Base-by-base conservation (phyloP, 139 green algal genomes). In the Spirogloea muscicola region DNA sequence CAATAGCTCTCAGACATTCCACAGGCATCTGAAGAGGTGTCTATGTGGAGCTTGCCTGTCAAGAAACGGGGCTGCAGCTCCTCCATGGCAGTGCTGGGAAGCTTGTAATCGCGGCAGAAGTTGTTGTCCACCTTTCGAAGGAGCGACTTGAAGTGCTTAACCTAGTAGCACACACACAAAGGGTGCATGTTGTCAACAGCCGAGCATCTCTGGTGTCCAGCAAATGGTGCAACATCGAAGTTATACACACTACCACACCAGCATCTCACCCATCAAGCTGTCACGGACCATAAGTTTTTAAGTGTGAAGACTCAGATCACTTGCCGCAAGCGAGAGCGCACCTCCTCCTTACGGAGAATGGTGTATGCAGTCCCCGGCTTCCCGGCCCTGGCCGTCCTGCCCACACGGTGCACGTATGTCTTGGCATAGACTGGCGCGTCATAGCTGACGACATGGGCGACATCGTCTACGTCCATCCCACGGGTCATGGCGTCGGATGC, bases 351-450 rank as follows among this genome's bases (percentile, higher is more conserved):
- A 16, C 86, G 84, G 36, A 97, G 76, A 38, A 97, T 70, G 0
- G 88, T 92, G 79, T 88, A 88, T 48, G 89, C 88, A 2, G 63
- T 36, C 0, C 93, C 93, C 0, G 68, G 25, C 41, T 85, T 72
- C 16, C 92, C 91, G 78, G 94, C 89, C 58, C 93, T 88, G 0
- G 91, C 93, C 3, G 91, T 93, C 18, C 92, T 87, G 3, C 92
- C 93, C 52, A 94, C 49, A 34, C 72, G 73, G 39, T 84, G 76
- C 9, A 85, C 84, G 80, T 85, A 90, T 70, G 84, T 91, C 57
- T 97, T 97, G 3, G 87, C 81, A 65, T 96, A 94, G 36, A 89
- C 79, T 3, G 93, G 93, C 0, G 85, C 82, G 61, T 86, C 80
- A 37, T 79, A 86, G 52, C 64, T 84, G 37, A 86, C 62, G 1